Evolutionary conservation across 306 rosid species (phyloP).

Genomic region (Acacia confusa): DNA sequence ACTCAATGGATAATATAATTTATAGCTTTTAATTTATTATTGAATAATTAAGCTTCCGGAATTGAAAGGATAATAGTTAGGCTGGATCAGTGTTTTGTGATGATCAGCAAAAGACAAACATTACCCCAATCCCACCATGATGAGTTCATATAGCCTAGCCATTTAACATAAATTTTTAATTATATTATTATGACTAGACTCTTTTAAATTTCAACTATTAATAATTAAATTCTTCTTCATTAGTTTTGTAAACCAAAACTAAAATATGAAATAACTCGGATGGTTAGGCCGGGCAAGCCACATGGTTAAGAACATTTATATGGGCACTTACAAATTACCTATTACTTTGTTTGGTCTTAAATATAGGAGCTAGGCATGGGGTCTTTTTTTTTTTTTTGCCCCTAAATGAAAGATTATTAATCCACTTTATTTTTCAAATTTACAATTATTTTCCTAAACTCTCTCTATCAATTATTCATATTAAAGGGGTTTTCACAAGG

Average conservation of each 20-base stretch:
- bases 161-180: not conserved
- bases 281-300: not conserved
- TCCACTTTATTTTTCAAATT: too few relatives aligned
- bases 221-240: not conserved
- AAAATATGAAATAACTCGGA: not conserved
- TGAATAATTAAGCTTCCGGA: not conserved
- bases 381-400: too few relatives aligned
- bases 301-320: not conserved
- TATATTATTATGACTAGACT: not conserved
- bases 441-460: too few relatives aligned
- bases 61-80: not conserved
- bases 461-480: too few relatives aligned
- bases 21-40: slow-evolving; percentile 13
- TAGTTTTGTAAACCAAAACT: not conserved
- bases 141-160: slow-evolving; percentile 1
- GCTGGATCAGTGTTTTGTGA: not conserved
- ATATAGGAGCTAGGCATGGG: too few relatives aligned
- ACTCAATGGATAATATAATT: slow-evolving; percentile 23
- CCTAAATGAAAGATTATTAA: too few relatives aligned
- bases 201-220: not conserved
- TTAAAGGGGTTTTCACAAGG: not conserved
- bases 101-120: not conserved
- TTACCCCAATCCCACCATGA: slow-evolving; percentile 21
- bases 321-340: not conserved
- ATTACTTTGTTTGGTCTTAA: too few relatives aligned